Conservation (phyloP, 257 asterid species). For the Penstemon barbatus region DNA sequence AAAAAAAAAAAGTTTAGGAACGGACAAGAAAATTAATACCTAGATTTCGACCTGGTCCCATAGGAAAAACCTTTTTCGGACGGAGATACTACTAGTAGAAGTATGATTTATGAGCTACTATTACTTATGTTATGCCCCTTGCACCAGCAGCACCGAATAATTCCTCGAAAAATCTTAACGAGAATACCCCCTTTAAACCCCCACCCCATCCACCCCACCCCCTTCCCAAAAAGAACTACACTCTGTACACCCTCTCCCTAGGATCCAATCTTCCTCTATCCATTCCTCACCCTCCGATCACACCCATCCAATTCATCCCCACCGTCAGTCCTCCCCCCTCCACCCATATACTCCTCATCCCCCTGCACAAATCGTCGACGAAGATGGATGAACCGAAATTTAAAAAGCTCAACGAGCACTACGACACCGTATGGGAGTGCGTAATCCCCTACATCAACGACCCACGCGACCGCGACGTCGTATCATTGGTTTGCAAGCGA, state of each 20-base stretch:
- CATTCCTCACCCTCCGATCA: conserved; percentile 23
- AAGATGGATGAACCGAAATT: no score
- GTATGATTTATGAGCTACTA: no score
- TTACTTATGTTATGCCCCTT: no score
- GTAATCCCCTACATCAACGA: conserved; percentile 69
- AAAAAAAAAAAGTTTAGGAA: no score
- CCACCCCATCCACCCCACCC: neutral
- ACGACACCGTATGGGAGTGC: conserved; percentile 66
- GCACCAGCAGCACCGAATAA: no score
- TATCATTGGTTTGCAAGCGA: conserved; percentile 55
- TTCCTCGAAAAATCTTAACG: conserved; percentile 4
- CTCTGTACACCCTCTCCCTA: neutral
- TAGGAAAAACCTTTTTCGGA: no score
- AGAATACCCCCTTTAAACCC: neutral
- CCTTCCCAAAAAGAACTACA: neutral
- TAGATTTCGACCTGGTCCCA: no score
- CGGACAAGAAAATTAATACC: no score
- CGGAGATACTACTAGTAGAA: no score
- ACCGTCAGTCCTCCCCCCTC: neutral
- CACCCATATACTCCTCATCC: neutral
- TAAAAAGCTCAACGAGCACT: no score
- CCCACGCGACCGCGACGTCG: conserved; percentile 66
- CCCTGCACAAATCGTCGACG: neutral
- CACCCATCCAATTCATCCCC: neutral
- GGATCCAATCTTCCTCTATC: conserved; percentile 27